phyloP scores from a whole-genome alignment of 2,329 filamentous ascomycete genomes.

The Aureobasidium musti region DNA sequence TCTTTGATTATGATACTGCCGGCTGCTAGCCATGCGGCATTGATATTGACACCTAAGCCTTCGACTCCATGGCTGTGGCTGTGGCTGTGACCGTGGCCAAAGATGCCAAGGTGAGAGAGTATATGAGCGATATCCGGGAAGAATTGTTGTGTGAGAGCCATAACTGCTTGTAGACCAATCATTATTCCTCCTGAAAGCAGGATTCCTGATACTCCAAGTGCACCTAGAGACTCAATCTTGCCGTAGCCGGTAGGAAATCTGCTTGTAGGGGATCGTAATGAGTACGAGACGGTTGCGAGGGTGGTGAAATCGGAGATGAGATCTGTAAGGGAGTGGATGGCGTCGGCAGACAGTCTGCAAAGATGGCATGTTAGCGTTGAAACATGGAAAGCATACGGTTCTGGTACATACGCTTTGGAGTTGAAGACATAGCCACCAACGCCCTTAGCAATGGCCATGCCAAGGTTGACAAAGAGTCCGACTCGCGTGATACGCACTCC shows the following conservation, averaged over 20 bases:
- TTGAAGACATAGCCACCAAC: constrained; percentile 92
- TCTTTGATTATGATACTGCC: constrained; percentile 93
- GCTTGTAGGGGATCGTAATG: constrained; percentile 77
- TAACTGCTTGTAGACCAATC: constrained; percentile 74
- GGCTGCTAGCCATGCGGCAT: constrained; percentile 90
- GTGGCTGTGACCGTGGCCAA: constrained; percentile 62
- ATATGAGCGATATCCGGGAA: constrained; percentile 50
- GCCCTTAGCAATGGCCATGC: constrained; percentile 93
- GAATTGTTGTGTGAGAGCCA: constrained; percentile 56
- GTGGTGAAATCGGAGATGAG: constrained; percentile 94
- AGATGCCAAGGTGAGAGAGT: constrained; percentile 47
- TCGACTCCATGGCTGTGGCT: constrained; percentile 60
- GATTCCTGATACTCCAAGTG: constrained; percentile 88
- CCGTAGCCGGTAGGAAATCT: constrained; percentile 90
- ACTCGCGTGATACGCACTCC: constrained; percentile 92
- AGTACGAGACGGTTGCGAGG: constrained; percentile 91
- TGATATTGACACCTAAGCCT: constrained; percentile 74
- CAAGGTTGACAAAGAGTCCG: constrained; percentile 83
- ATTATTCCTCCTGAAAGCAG: constrained; percentile 85
- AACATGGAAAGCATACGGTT: neutral
- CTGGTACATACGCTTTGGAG: constrained; percentile 62
- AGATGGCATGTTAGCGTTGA: neutral
- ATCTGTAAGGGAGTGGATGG: constrained; percentile 93
- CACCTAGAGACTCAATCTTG: constrained; percentile 96
- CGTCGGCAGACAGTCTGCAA: constrained; percentile 63